Conservation (phyloP, 306 rosid species). For the Prosopis cineraria region DNA sequence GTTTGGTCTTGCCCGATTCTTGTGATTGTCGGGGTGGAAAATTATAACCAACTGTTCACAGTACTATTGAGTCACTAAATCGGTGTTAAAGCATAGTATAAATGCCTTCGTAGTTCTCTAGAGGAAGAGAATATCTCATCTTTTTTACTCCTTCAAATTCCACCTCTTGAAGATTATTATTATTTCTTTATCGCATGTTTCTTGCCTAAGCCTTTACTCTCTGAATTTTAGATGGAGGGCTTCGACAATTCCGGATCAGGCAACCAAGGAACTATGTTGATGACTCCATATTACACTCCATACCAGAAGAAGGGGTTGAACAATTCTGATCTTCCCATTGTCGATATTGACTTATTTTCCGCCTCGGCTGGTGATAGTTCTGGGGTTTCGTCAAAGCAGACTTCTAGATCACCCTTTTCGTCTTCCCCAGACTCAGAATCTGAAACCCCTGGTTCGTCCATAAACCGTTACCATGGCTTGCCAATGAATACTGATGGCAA, state of each 20-base stretch:
- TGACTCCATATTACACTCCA: slow-evolving; percentile 22
- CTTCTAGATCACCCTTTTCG: slow-evolving; percentile 48
- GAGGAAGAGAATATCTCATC: background rate
- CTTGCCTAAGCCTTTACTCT: slow-evolving; percentile 15
- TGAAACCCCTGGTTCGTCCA: slow-evolving; percentile 39
- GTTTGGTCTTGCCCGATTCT: background rate
- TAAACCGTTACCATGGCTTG: slow-evolving; percentile 32
- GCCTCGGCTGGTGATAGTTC: slow-evolving; percentile 1
- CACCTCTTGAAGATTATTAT: background rate
- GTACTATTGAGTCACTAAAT: background rate
- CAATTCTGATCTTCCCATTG: background rate
- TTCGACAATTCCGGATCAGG: slow-evolving; percentile 41
- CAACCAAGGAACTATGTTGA: slow-evolving; percentile 32
- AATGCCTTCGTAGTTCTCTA: background rate
- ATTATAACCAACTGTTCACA: background rate
- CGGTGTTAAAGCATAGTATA: background rate
- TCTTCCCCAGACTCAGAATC: slow-evolving; percentile 60
- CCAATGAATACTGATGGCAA: slow-evolving; percentile 38
- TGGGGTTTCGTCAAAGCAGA: slow-evolving; percentile 20
- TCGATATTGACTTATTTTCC: background rate
- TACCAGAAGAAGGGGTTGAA: background rate
- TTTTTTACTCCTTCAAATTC: background rate
- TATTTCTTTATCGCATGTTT: background rate
- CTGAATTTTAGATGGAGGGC: slow-evolving; percentile 47
- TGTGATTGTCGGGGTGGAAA: background rate